Percentiles rank a stretch among this genome's conserved stretches.
phyloP scores from a whole-genome alignment of 306 rosid genomes.

The Cicer arietinum region DNA sequence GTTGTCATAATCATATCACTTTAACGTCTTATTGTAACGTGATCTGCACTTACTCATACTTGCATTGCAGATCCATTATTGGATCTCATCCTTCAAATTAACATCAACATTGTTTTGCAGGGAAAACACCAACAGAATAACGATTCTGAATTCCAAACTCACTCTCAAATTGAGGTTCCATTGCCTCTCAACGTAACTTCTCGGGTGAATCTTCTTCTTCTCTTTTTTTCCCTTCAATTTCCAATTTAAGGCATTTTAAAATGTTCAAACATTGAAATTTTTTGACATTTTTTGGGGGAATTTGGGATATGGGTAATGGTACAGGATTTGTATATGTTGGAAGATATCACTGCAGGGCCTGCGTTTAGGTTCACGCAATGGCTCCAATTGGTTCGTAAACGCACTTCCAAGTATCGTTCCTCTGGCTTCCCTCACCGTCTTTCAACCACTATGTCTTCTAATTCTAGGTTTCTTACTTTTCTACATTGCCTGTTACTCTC shows the following conservation, averaged over 20 bases:
- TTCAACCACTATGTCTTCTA: conserved; percentile 50
- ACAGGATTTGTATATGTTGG: conserved; percentile 88
- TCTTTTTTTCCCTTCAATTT: background rate
- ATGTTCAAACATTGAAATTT: conserved; percentile 23
- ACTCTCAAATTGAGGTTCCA: conserved; percentile 55
- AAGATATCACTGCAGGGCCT: conserved; percentile 82
- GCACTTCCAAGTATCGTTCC: conserved; percentile 61
- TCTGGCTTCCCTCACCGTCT: conserved; percentile 74
- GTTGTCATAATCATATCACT: background rate
- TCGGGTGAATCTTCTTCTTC: conserved; percentile 52
- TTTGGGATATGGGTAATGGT: conserved; percentile 29
- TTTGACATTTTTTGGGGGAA: conserved; percentile 25
- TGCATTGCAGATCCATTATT: conserved; percentile 35
- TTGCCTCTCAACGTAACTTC: conserved; percentile 80
- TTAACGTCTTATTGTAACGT: background rate
- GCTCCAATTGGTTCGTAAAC: conserved; percentile 91
- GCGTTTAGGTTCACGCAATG: conserved; percentile 85
- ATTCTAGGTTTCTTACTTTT: conserved; percentile 54
- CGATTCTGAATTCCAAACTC: conserved; percentile 51
- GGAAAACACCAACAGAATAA: conserved; percentile 53
- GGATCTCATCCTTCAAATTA: conserved; percentile 14
- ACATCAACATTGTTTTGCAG: conserved; percentile 48
- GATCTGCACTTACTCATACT: conserved; percentile 18
- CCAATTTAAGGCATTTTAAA: conserved; percentile 8
- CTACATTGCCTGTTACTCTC: background rate